Base-by-base conservation (phyloP, 1,284 basidiomycete species). In the Sutorius eximius region DNA sequence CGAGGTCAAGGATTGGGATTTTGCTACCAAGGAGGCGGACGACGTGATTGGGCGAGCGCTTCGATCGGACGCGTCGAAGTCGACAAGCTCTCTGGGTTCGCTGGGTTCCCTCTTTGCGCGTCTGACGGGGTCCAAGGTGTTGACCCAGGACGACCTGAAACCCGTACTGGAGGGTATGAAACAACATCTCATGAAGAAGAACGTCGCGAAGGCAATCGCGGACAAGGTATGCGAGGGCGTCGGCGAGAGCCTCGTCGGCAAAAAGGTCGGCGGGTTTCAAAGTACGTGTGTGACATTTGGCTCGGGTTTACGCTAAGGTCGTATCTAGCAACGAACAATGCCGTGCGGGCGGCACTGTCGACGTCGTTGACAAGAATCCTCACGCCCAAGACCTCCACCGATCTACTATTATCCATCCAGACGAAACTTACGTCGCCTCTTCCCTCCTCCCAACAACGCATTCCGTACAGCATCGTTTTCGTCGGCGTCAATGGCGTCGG, bases 401-500 rank as follows among this genome's bases (percentile, higher is more conserved):
- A 99, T 73, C 81, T 99, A 37, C 76, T 99, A 10, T 80, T 98
- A 40, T 84, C 89, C 55, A 83, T 92, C 62, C 79, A 87, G 51
- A 85, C 81, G 12, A 93, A 91, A 63, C 72, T 88, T 6, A 82
- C 84, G 0, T 85, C 87, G 0, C 84, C 89, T 3, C 70, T 88
- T 36, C 73, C 85, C 1, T 86, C 87, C 1, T 83, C 83, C 29
- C 87, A 89, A 63, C 86, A 86, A 64, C 85, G 91, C 15, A 77
- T 87, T 61, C 95, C 95, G 0, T 99, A 98, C 73, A 87, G 87
- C 59, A 91, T 99, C 65, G 89, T 94, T 0, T 99, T 99, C 70
- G 95, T 99, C 42, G 97, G 97, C n/a, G 97, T 99, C 49, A 99
- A 99, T 69, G 97, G 97, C 22, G 97, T 99, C 20, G 97, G 97